Conservation (phyloP, 345 rosid species). For the Lepidium sativum region DNA sequence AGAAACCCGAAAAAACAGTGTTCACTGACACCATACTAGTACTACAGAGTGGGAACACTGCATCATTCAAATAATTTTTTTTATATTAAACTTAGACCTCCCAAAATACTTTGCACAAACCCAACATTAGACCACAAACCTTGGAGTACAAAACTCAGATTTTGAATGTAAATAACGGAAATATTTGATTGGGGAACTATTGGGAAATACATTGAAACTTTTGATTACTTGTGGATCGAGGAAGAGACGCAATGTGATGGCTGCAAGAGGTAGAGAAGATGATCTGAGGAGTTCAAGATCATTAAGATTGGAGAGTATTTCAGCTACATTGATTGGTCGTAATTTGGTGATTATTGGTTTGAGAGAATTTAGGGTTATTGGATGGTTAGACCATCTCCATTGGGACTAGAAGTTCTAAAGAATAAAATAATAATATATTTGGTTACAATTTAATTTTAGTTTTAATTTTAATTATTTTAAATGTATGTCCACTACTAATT, state of each 20-base stretch:
- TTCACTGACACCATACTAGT: no score
- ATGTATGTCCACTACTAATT: no score
- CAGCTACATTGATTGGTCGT: conserved; percentile 1
- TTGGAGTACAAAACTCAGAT: not conserved
- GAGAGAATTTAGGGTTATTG: conserved; percentile 11
- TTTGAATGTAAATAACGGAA: not conserved
- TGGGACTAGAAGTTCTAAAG: no score
- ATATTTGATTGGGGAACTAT: not conserved
- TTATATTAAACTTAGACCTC: not conserved
- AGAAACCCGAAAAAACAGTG: no score
- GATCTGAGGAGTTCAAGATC: conserved; percentile 29
- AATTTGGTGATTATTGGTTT: conserved; percentile 23
- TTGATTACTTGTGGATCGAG: conserved; percentile 46
- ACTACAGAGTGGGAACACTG: no score
- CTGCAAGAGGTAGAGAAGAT: conserved; percentile 49
- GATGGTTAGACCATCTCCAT: no score
- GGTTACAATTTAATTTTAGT: no score
- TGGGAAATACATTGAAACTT: not conserved
- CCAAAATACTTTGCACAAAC: no score
- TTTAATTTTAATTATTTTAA: no score
- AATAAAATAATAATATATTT: no score
- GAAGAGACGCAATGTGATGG: conserved; percentile 52
- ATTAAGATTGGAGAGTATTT: conserved; percentile 20
- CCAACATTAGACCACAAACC: no score
- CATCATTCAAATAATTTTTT: no score